Percentiles rank a stretch among this genome's conserved stretches.
Evolutionary conservation across 331 rosid genomes (phyloP).

Genomic region (Prunus yedoensis): DNA sequence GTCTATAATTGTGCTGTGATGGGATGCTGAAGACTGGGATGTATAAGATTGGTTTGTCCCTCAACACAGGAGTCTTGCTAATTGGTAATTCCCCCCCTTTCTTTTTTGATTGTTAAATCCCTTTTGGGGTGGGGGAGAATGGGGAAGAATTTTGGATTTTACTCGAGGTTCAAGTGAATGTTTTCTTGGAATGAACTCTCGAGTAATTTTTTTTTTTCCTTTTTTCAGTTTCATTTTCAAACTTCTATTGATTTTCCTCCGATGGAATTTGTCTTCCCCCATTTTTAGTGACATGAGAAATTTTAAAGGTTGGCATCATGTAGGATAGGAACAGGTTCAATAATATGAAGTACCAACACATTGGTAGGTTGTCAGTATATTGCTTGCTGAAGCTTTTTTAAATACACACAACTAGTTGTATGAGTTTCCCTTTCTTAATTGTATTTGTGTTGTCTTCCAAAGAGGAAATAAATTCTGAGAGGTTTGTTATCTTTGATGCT

Average conservation of each 20-base stretch:
- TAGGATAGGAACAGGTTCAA: constrained; percentile 67
- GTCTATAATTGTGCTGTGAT: constrained; percentile 98
- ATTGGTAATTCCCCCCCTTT: constrained; percentile 57
- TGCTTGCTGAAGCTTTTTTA: constrained; percentile 42
- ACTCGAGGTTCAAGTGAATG: constrained; percentile 57
- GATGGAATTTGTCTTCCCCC: constrained; percentile 48
- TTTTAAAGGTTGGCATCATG: constrained; percentile 52
- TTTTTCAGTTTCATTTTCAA: constrained; percentile 23
- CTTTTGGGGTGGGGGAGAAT: constrained; percentile 35
- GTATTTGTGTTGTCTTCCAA: constrained; percentile 38
- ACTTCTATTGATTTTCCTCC: constrained; percentile 34
- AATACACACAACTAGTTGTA: constrained; percentile 48
- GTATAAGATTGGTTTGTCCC: constrained; percentile 44
- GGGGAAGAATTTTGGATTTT: constrained; percentile 47
- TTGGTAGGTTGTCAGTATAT: constrained; percentile 44
- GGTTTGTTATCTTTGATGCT: constrained; percentile 34
- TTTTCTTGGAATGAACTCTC: constrained; percentile 42
- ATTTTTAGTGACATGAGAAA: constrained; percentile 54
- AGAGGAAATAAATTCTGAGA: constrained; percentile 48
- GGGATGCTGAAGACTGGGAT: constrained; percentile 71
- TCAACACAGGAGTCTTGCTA: constrained; percentile 56
- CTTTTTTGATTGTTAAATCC: constrained; percentile 34
- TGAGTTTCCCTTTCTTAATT: constrained; percentile 39
- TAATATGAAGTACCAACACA: constrained; percentile 64
- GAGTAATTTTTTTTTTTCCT: constrained; percentile 6